These are phyloP conservation scores for Irpex rosettiformis DNA, from an alignment of 1,284 basidiomycete species.

Conservation along the genomic window DNA sequence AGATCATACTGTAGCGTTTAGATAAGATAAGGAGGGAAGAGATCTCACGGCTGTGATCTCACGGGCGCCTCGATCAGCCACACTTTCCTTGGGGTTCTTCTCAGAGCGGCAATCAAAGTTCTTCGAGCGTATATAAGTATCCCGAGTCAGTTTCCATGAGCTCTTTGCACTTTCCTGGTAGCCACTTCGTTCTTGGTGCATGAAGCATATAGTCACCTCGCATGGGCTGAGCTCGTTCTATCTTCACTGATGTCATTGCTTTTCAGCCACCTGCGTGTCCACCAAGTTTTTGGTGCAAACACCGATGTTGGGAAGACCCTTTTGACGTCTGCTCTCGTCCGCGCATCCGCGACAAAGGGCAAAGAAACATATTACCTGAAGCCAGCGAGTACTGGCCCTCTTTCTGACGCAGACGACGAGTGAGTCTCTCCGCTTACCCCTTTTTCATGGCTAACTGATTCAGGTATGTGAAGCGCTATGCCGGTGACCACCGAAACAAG, in stretches of 20 bases:
- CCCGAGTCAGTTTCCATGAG: no score
- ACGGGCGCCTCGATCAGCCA: no score
- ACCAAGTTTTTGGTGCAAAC: conserved; percentile 90
- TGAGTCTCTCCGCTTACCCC: conserved; percentile 35
- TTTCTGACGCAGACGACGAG: conserved; percentile 81
- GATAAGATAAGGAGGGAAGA: no score
- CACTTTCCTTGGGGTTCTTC: no score
- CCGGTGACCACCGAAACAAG: conserved; percentile 35
- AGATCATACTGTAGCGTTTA: no score
- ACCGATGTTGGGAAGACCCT: conserved; percentile 94
- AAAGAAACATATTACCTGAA: conserved; percentile 79
- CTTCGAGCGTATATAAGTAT: no score
- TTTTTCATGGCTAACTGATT: neutral
- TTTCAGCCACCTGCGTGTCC: conserved; percentile 76
- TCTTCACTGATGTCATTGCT: conserved; percentile 43
- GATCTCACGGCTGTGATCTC: no score
- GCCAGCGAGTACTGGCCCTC: conserved; percentile 85
- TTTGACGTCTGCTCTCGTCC: conserved; percentile 78
- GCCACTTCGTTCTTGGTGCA: neutral
- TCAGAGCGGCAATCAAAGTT: no score
- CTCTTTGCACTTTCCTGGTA: no score
- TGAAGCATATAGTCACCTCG: neutral
- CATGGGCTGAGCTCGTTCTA: neutral
- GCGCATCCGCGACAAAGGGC: conserved; percentile 59
- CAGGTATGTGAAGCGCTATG: conserved; percentile 72